Base-by-base conservation (phyloP, 345 rosid genomes). In the Eucalyptus curtisii region DNA sequence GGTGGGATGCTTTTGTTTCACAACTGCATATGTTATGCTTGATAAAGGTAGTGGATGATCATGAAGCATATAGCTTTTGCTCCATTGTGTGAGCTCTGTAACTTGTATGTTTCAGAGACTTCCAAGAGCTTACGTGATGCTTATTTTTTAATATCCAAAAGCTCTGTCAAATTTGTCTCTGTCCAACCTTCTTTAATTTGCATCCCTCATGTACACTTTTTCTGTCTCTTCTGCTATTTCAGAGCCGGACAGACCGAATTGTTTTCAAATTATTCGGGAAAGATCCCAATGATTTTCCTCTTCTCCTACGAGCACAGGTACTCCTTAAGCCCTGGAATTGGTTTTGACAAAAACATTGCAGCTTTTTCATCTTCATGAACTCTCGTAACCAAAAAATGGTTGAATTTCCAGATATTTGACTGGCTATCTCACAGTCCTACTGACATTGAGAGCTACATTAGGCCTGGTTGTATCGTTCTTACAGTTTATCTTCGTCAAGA, bases 371-470 rank as follows among this genome's bases (percentile, higher is more conserved):
- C 59, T 52, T 90, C 44, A 12, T n/a, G 86, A 91, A 88, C 86
- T 76, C 57, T 61, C 90, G 31, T 68, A 84, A 87, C 88, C 87
- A 45, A 87, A 48, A 88, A 85, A 49, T 89, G 5, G 90, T 91
- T 91, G 86, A 86, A 86, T 89, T 87, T 95, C 52, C 99, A 98
- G 99, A 95, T 98, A 91, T 95, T 98, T 88, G 96, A 95, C 71
- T 98, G 99, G 99, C 90, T 98, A 85, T 92, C 99, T 87, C 97
- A 96, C 90, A 98, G 98, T 93, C 99, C 99, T 42, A 94, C 99
- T 88, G 99, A 98, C 90, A 98, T 98, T 87, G 99, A 97, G 97
- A 96, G 99, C 95, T 95, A 98, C 94, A 98, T 98, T 88, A 94
- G 99, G 89, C 99, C 99, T 88, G 99, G 99, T 71, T 98, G 99